Evolutionary conservation across 2,329 filamentous ascomycete species (phyloP), one percentile per base, ranked within the genome.

Genomic region (Verticillium longisporum): DNA sequence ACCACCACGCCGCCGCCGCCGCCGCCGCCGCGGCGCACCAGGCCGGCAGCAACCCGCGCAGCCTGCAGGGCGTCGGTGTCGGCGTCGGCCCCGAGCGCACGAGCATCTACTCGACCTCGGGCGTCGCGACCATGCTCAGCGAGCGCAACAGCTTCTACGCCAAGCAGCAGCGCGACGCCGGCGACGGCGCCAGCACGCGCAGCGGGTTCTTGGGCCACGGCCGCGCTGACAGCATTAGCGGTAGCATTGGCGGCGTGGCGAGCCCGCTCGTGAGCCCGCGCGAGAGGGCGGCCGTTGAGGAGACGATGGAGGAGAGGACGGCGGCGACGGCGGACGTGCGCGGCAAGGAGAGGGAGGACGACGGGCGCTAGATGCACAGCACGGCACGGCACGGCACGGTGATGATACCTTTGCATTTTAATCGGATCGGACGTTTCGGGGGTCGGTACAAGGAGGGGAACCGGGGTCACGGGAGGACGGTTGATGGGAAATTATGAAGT

Each of bases 91-190:
- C 83, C 26, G 89, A 92, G 73, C 82, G 90, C n/a, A 86, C 87
- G 15, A 92, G 89, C 71, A 86, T 97, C 59, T 97, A 97, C 76
- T 92, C 90, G 0, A 83, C 87, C 0, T 88, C 88, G 0, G 90
- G 89, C 14, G 80, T 86, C 4, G 83, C 88, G 6, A 83, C 85
- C 13, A 74, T 91, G 7, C 79, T 84, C 6, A 89, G 88, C 61
- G 93, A 97, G 69, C 83, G 93, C 57, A 94, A 89, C 71, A 96
- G 91, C 74, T 84, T 89, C 64, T 94, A 96, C 69, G 85, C 89
- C 33, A 85, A 86, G 62, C 79, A 81, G 64, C 84, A 75, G 54
- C 73, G 80, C 57, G 56, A 57, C 11, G 70, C 72, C 56, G 85
- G 82, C 5, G 91, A 96, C 66, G 90, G 85, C 1, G 86, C 87